Base-by-base conservation (phyloP, 805 yeast species). In the Starmerella cellae region DNA sequence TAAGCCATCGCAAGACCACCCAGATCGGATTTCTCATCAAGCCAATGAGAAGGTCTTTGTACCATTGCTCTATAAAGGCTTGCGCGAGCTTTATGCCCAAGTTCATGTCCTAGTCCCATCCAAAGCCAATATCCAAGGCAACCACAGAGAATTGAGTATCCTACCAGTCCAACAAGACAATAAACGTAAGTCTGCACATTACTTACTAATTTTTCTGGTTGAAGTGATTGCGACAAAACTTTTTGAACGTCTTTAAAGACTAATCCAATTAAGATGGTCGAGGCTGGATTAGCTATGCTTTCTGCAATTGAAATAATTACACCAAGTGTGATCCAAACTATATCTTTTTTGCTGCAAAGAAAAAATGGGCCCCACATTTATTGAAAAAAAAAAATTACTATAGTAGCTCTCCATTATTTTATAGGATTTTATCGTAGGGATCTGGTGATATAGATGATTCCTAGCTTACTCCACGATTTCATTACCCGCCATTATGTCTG, bases 31-130 rank as follows among this genome's bases (percentile, higher is more conserved):
- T 70, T 68, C 1, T 56, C 52, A 43, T 83, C 94, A 53, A 71
- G 76, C 91, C 91, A 82, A 17, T 61, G 59, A 24, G 74, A 54
- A 0, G 71, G 62, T 45, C 70, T 66, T 18, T 56, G 51, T 16
- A 82, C 47, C 22, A 79, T 60, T 1, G 70, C 62, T 1, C 51
- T 39, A 38, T 71, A 69, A 3, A 83, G 46, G 3, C 47, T 38
- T 2, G 48, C 39, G 44, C 95, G 65, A 0, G 79, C 75, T 37
- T 78, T 62, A 9, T 63, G 50, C 37, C 76, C 82, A 48, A 79
- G 84, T 11, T 64, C 60, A 58, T 82, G 94, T 6, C 94, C 95
- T 35, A 80, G 63, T 6, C 61, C 52, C 70, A 77, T 71, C 82
- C 93, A 85, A 0, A 66, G 52, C 1, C 69, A 55, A 6, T 80